phyloP scores from a whole-genome alignment of 1,139 yeast species.

The Scheffersomyces insectosa region DNA sequence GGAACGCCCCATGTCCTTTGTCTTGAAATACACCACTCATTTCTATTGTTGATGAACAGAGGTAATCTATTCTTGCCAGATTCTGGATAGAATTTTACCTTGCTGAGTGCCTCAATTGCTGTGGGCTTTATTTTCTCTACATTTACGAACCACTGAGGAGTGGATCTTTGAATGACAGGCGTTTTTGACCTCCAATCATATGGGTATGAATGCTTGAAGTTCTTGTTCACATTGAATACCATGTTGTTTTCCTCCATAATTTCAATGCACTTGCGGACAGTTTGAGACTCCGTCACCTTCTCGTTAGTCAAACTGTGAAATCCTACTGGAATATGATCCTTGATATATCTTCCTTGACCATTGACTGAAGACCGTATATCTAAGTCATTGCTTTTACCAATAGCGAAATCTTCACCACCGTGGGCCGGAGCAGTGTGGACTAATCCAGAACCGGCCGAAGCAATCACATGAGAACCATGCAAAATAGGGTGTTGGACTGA shows the following conservation, averaged over 20 bases:
- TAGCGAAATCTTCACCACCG: slow-evolving; percentile 87
- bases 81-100: slow-evolving; percentile 72
- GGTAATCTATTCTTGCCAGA: slow-evolving; percentile 69
- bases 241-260: slow-evolving; percentile 45
- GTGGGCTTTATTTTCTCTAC: slow-evolving; percentile 67
- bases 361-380: slow-evolving; percentile 77
- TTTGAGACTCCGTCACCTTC: slow-evolving; percentile 64
- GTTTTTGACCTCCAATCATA: slow-evolving; percentile 96
- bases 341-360: slow-evolving; percentile 63
- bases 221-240: slow-evolving; percentile 48
- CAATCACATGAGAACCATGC: slow-evolving; percentile 81
- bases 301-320: slow-evolving; percentile 49
- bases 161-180: slow-evolving; percentile 92
- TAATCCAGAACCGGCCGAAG: slow-evolving; percentile 85
- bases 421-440: slow-evolving; percentile 99
- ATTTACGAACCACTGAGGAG: slow-evolving; percentile 97
- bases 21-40: slow-evolving; percentile 97
- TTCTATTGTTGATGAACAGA: slow-evolving; percentile 74
- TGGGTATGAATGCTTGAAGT: slow-evolving; percentile 82
- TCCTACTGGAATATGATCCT: slow-evolving; percentile 42
- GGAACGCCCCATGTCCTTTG: slow-evolving; percentile 99
- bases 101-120: slow-evolving; percentile 59
- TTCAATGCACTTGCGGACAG: slow-evolving; percentile 37
- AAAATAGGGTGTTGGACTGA: slow-evolving; percentile 54
- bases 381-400: slow-evolving; percentile 61